Evolutionary conservation across 1,139 yeast genomes (phyloP).

Genomic region (Geotrichum fermentans): DNA sequence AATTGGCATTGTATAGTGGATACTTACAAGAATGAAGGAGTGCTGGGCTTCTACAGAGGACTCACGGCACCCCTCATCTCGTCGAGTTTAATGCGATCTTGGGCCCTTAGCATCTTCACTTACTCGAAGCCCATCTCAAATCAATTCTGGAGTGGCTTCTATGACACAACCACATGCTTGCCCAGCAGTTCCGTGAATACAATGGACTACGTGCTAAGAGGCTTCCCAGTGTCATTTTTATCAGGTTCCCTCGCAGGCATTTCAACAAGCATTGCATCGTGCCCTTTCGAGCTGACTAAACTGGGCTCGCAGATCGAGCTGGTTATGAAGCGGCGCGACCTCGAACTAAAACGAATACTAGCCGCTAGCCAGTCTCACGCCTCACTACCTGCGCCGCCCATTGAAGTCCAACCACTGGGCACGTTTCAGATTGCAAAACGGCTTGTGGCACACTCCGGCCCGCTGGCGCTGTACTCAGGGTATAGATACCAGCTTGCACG

Average conservation of each 20-base stretch:
- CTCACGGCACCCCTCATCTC: slow-evolving; percentile 31
- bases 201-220: slow-evolving; percentile 40
- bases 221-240: slow-evolving; percentile 58
- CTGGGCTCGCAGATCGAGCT: slow-evolving; percentile 66
- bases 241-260: slow-evolving; percentile 69
- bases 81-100: slow-evolving; percentile 29
- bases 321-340: slow-evolving; percentile 40
- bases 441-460: slow-evolving; percentile 55
- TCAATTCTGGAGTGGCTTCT: slow-evolving; percentile 25
- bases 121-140: slow-evolving; percentile 46
- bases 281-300: slow-evolving; percentile 84
- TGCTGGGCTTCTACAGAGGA: slow-evolving; percentile 60
- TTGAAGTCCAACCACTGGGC: slow-evolving; percentile 29
- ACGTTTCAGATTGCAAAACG: slow-evolving; percentile 47
- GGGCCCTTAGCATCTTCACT: slow-evolving; percentile 62
- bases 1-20: slow-evolving; percentile 55
- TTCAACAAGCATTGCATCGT: slow-evolving; percentile 60
- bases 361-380: slow-evolving; percentile 13
- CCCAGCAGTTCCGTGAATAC: slow-evolving; percentile 9
- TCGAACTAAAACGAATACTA: slow-evolving; percentile 34
- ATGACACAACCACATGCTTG: slow-evolving; percentile 14
- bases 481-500: slow-evolving; percentile 58
- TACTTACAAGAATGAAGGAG: slow-evolving; percentile 60
- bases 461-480: slow-evolving; percentile 66
- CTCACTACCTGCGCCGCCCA: slow-evolving; percentile 3